Conservation (phyloP, 805 yeast species). For the Ogataea allantospora region DNA sequence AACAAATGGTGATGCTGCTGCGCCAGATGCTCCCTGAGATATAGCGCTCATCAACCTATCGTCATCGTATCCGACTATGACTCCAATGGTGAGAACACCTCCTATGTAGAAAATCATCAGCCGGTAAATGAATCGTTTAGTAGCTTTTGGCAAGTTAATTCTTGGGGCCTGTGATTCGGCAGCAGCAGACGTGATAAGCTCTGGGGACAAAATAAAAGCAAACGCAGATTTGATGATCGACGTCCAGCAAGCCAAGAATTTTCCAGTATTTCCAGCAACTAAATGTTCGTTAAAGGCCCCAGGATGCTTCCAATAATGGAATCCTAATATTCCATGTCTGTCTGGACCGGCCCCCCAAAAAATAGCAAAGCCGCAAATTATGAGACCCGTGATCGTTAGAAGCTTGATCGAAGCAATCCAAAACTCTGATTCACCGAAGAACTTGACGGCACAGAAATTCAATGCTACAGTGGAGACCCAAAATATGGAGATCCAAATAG, state of each 20-base stretch:
- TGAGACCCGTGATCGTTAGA: constrained; percentile 59
- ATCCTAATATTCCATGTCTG: constrained; percentile 54
- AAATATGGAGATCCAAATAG: constrained; percentile 58
- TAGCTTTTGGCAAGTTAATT: constrained; percentile 59
- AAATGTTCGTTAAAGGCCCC: constrained; percentile 51
- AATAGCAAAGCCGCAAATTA: constrained; percentile 52
- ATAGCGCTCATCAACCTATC: constrained; percentile 44
- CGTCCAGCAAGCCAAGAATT: constrained; percentile 62
- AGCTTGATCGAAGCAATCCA: constrained; percentile 68
- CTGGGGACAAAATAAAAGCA: constrained; percentile 63
- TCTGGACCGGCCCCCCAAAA: constrained; percentile 64
- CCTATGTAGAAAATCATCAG: constrained; percentile 58
- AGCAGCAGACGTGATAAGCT: constrained; percentile 55
- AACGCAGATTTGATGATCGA: constrained; percentile 64
- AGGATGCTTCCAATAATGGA: constrained; percentile 59
- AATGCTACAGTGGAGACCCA: constrained; percentile 43
- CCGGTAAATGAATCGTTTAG: constrained; percentile 59
- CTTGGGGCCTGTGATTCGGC: constrained; percentile 63
- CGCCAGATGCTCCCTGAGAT: constrained; percentile 46
- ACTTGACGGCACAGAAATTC: constrained; percentile 44
- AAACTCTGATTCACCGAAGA: constrained; percentile 52
- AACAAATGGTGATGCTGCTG: constrained; percentile 66
- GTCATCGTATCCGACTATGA: constrained; percentile 56
- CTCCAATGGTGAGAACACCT: constrained; percentile 56
- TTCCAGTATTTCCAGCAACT: constrained; percentile 54